These are phyloP conservation scores for Lasiodiplodia citricola DNA, from an alignment of 2,329 filamentous ascomycete genomes.

Conservation along the genomic window DNA sequence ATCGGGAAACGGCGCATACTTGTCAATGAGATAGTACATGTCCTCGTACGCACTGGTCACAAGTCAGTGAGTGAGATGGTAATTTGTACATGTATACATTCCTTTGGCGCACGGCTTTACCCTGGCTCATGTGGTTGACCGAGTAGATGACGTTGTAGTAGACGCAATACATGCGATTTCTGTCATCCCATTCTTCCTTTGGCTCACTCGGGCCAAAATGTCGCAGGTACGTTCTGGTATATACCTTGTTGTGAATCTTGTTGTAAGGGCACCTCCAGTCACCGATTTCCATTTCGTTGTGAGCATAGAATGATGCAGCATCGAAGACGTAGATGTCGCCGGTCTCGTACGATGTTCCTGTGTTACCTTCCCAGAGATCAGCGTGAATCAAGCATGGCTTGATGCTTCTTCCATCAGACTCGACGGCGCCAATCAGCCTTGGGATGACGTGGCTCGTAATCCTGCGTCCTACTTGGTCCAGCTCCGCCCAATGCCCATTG, in stretches of 20 bases:
- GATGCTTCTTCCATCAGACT: slow-evolving; percentile 33
- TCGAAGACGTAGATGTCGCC: slow-evolving; percentile 45
- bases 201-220: slow-evolving; percentile 5
- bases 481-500: slow-evolving; percentile 41
- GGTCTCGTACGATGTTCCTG: slow-evolving; percentile 39
- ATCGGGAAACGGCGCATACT: slow-evolving; percentile 34
- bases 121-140: slow-evolving; percentile 18
- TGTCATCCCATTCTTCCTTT: slow-evolving; percentile 18
- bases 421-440: slow-evolving; percentile 34
- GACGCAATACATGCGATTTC: slow-evolving; percentile 25
- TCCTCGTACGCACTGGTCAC: slow-evolving; percentile 31
- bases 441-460: slow-evolving; percentile 39
- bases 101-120: slow-evolving; percentile 25
- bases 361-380: slow-evolving; percentile 51
- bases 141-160: slow-evolving; percentile 27
- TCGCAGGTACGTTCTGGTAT: slow-evolving; percentile 3
- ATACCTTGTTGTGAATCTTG: slow-evolving; percentile 16
- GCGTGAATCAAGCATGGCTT: slow-evolving; percentile 46
- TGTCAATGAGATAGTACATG: slow-evolving; percentile 35
- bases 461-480: slow-evolving; percentile 30
- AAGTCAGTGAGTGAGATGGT: not conserved
- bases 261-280: slow-evolving; percentile 20
- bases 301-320: slow-evolving; percentile 46
- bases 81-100: not conserved
- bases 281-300: slow-evolving; percentile 42